Base-by-base conservation (phyloP, 2,329 filamentous ascomycete genomes). In the Xylaria sp. region DNA sequence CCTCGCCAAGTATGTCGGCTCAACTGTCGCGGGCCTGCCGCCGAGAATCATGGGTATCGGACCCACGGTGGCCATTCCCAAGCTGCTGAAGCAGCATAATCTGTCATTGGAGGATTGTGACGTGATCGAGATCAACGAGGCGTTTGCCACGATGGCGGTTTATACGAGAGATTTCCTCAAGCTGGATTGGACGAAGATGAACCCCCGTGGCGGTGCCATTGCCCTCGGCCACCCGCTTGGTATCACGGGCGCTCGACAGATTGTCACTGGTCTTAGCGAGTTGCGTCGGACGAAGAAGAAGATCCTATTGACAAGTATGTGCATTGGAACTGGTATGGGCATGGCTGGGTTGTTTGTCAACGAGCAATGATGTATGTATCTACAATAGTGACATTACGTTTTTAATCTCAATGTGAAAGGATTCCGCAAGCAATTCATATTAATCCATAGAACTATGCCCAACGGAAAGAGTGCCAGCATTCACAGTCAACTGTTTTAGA, bases 11-110 rank as follows among this genome's bases (percentile, higher is more conserved):
- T 98, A 93, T 76, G 92, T 95, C 67, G 93, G 92, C 70, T 91
- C 93, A 58, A 97, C 93, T 10, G 89, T 97, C 41, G 91, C 93
- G 38, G 95, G 95, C 70, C 86, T 98, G 4, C 87, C 95, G 0
- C 95, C 95, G 5, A 86, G 95, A 67, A 93, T 99, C 80, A 99
- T 99, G 95, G 95, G 94, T 67, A 97, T 98, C 68, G 91, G 91
- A 57, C 91, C 91, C 35, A 87, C 87, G 43, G 78, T 90, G 35
- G 87, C 86, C 61, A 89, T 90, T 66, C 87, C 87, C 66, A 99
- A 99, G 86, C 87, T 99, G 29, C 85, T 99, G 46, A 79, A 79
- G 73, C 89, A 95, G 80, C 88, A 90, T 84, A 87, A 90, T 78
- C 79, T 99, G 63, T 86, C 84, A 23, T 81, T 96, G 55, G 85